These are phyloP conservation scores for Arthrobotrys megalospora DNA, from an alignment of 2,329 filamentous ascomycete species.

Conservation along the genomic window DNA sequence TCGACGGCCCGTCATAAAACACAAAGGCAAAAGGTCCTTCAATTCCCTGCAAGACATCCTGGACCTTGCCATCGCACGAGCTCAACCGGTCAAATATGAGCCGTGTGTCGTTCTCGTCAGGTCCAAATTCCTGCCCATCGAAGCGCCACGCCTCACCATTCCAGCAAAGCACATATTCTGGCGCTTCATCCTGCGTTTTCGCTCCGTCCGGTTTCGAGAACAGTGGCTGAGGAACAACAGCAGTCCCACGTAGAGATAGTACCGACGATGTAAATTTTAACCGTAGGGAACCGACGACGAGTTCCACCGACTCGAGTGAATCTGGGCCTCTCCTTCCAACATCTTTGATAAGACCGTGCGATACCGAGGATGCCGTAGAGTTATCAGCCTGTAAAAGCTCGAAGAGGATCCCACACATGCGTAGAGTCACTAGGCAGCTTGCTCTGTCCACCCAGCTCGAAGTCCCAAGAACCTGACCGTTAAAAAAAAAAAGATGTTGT, in stretches of 20 bases:
- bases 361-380: conserved; percentile 27
- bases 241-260: conserved; percentile 85
- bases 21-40: conserved; percentile 92
- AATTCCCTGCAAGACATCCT: conserved; percentile 74
- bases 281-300: conserved; percentile 63
- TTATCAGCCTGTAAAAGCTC: conserved; percentile 51
- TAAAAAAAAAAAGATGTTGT: conserved; percentile 1
- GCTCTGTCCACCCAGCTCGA: background rate
- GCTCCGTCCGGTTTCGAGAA: conserved; percentile 68
- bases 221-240: conserved; percentile 81
- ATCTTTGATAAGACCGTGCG: conserved; percentile 59
- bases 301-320: conserved; percentile 67
- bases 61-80: conserved; percentile 67
- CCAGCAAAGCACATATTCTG: conserved; percentile 80
- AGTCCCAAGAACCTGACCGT: background rate
- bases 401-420: conserved; percentile 65
- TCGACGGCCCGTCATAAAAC: conserved; percentile 78
- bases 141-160: conserved; percentile 96
- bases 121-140: conserved; percentile 71
- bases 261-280: conserved; percentile 85
- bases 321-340: conserved; percentile 63
- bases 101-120: conserved; percentile 81
- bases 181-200: conserved; percentile 69
- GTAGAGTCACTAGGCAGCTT: conserved; percentile 13
- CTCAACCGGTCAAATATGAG: conserved; percentile 76